Base-by-base conservation (phyloP, 139 green algal species). In the Gonium pectorale region DNA sequence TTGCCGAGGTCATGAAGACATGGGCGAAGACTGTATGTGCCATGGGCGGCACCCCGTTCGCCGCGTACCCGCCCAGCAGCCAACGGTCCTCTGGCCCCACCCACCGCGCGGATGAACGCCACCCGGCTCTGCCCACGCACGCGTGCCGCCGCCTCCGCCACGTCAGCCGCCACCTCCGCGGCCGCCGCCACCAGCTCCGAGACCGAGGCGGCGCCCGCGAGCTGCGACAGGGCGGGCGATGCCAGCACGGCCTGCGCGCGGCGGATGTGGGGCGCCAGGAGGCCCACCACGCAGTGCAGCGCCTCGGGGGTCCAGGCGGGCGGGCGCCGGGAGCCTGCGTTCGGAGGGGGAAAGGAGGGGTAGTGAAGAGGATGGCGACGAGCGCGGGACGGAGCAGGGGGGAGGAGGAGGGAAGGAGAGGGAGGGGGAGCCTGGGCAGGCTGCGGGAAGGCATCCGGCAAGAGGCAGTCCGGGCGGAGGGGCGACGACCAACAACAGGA, bases 121-220 rank as follows among this genome's bases (percentile, higher is more conserved):
- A 80, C 52, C 33, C 72, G 51, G 27, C 24, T 31, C 72, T 68
- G 51, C 26, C 72, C 72, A 37, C 52, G 35, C 6, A 68, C 52
- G 72, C 67, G 41, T 37, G 72, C 52, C 52, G 52, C 72, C 37
- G 52, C 72, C 72, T 35, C 72, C 33, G 72, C 72, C 33, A 27
- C 52, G 7, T 80, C 72, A 51, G 52, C 72, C 72, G 72, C 72
- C 52, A 52, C 72, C 52, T 52, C 72, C 51, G 21, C 52, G 52
- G 33, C 51, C 52, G 72, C 72, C 37, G 37, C 24, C 11, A 80
- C 72, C 72, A 80, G 51, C 43, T 80, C 43, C 24, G 52, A 54
- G 35, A 80, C 38, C 22, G 72, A 54, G 52, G 37, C 35, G 52
- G 72, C 72, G 5, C 52, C 72, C 52, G 67, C 52, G 52, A 80